Percentiles rank a stretch among this genome's conserved stretches.
phyloP scores from a whole-genome alignment of 305 asterid species.

The Fraxinus velutina region DNA sequence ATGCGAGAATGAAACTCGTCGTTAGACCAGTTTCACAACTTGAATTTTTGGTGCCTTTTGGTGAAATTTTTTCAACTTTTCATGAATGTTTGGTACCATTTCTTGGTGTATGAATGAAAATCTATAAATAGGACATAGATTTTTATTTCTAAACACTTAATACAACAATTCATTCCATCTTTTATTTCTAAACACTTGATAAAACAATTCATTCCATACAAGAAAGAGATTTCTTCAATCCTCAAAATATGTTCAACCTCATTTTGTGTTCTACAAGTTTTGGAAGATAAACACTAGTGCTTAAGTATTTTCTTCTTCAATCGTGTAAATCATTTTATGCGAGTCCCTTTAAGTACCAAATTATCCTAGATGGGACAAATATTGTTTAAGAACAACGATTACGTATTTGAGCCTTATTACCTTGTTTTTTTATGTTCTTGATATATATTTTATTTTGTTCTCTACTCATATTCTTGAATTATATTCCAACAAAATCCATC shows the following conservation, averaged over 20 bases:
- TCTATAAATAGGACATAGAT: background rate
- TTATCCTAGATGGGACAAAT: background rate
- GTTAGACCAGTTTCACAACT: background rate
- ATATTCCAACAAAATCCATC: background rate
- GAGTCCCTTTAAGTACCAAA: background rate
- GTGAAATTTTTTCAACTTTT: background rate
- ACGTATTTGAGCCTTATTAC: background rate
- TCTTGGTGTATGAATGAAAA: background rate
- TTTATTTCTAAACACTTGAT: background rate
- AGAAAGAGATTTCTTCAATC: background rate
- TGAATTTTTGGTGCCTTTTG: background rate
- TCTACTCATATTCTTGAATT: background rate
- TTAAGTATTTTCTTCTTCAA: background rate
- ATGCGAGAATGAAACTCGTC: background rate
- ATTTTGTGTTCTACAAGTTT: background rate
- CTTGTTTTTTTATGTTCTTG: background rate
- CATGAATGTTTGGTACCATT: background rate
- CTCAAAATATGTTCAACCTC: background rate
- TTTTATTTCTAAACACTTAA: background rate
- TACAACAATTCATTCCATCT: background rate
- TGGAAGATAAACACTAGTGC: background rate
- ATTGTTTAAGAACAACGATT: background rate
- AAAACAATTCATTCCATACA: background rate
- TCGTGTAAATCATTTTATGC: too few species aligned
- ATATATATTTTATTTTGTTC: background rate